Base-by-base conservation (phyloP, 768 basidiomycete species). In the Suillus plorans region DNA sequence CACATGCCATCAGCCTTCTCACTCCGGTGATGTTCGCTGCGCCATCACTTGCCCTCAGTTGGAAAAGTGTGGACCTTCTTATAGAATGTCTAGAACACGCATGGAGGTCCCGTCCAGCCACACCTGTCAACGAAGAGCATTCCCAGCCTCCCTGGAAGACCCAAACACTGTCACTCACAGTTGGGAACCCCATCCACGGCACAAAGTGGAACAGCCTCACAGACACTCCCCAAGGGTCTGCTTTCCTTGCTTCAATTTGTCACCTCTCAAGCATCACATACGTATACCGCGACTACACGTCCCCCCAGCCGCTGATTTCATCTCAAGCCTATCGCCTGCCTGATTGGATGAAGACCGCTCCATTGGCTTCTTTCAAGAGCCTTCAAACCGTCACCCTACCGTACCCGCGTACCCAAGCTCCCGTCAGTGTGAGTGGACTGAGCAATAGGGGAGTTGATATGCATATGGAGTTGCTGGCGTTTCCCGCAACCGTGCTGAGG, bases 131-230 rank as follows among this genome's bases (percentile, higher is more conserved):
- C 8, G 6, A 57, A 7, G 14, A 37, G 37, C 78, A 75, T 75
- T 60, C 62, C 18, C 79, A 75, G 60, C 69, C 60, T 42, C 74
- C 61, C 1, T 65, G 66, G 66, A 53, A 52, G 6, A 67, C 64
- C 8, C 16, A 28, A 5, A 65, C 68, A 37, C 69, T 80, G 18
- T 76, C 75, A 0, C 70, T 82, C 37, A 72, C 72, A 10, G 78
- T 79, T 5, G 44, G 61, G 22, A 5, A 2, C 2, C 47, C 47
- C 22, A 22, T 13, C 47, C 6, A 2, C 31, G 44, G 57, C 22
- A 34, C 39, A 18, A 80, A 78, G 80, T 14, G 22, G 47, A 77
- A 74, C 47, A 70, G 75, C 8, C 65, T 82, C 28, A 74, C 69
- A 47, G 70, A 70, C 22, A 77, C 67, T 8, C 39, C 60, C 13